phyloP scores from a whole-genome alignment of 108 stramenopile species.

The Chaetoceros muelleri region DNA sequence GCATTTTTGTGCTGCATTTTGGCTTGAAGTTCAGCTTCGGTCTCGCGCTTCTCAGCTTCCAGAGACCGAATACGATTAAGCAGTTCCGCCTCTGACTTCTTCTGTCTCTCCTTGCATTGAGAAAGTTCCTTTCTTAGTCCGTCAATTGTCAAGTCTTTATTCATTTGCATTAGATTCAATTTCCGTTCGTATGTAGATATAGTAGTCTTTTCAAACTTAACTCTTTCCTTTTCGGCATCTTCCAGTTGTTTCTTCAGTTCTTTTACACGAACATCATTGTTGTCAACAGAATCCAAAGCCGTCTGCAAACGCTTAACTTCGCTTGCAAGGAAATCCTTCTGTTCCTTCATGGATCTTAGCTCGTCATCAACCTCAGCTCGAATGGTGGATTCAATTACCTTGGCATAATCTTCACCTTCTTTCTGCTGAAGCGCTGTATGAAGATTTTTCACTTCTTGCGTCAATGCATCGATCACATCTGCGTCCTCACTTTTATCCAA shows the following conservation, averaged over 20 bases:
- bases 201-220: constrained; percentile 32
- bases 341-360: constrained; percentile 8
- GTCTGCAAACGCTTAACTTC: constrained; percentile 12
- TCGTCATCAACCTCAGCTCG: constrained; percentile 18
- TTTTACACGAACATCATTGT: constrained; percentile 7
- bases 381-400: constrained; percentile 15
- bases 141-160: constrained; percentile 60
- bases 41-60: constrained; percentile 35
- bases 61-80: constrained; percentile 23
- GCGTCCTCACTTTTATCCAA: not conserved
- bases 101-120: constrained; percentile 24
- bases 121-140: constrained; percentile 48
- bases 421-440: constrained; percentile 4
- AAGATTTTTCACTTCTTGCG: not conserved
- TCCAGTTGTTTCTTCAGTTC: constrained; percentile 31
- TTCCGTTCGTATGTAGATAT: constrained; percentile 42
- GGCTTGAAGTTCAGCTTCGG: constrained; percentile 38
- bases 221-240: constrained; percentile 32
- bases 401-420: constrained; percentile 13
- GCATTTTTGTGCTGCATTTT: constrained; percentile 54
- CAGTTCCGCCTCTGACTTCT: constrained; percentile 31
- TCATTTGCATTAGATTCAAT: constrained; percentile 21
- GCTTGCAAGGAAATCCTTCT: constrained; percentile 5
- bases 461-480: constrained; percentile 2
- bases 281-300: not conserved